Evolutionary conservation across 495 filamentous ascomycete genomes (phyloP).

Genomic region (Penicillium pancosmium): DNA sequence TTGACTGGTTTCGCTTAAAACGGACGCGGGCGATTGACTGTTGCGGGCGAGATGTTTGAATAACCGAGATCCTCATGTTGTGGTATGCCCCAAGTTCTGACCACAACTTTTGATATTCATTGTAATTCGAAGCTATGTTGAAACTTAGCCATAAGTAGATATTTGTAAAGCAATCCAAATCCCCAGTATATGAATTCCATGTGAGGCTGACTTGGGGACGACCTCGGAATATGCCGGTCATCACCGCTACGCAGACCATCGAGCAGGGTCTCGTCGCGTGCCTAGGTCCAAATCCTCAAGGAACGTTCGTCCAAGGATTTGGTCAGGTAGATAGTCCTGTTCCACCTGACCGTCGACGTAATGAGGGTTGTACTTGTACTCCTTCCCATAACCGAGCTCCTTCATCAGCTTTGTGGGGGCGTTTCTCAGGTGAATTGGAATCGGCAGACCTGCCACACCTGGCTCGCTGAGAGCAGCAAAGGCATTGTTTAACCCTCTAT

Average conservation of each 20-base stretch:
- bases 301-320: constrained; percentile 68
- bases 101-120: too few relatives aligned
- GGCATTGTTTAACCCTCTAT: constrained; percentile 79
- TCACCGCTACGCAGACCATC: constrained; percentile 7
- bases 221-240: background rate
- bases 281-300: constrained; percentile 85
- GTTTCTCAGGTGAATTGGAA: constrained; percentile 88
- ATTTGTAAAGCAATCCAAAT: background rate
- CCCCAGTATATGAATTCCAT: background rate
- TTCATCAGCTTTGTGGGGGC: constrained; percentile 92
- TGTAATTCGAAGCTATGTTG: too few relatives aligned
- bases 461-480: constrained; percentile 75
- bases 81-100: too few relatives aligned
- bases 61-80: too few relatives aligned
- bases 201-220: too few relatives aligned
- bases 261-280: constrained; percentile 69
- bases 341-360: constrained; percentile 80
- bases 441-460: constrained; percentile 73
- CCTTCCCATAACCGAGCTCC: constrained; percentile 84
- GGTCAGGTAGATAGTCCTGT: constrained; percentile 88
- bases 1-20: too few relatives aligned
- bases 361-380: constrained; percentile 96
- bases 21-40: too few relatives aligned
- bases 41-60: too few relatives aligned
- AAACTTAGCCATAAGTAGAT: too few relatives aligned